Base-by-base conservation (phyloP, 305 asterid genomes). In the Ilex paraguariensis region DNA sequence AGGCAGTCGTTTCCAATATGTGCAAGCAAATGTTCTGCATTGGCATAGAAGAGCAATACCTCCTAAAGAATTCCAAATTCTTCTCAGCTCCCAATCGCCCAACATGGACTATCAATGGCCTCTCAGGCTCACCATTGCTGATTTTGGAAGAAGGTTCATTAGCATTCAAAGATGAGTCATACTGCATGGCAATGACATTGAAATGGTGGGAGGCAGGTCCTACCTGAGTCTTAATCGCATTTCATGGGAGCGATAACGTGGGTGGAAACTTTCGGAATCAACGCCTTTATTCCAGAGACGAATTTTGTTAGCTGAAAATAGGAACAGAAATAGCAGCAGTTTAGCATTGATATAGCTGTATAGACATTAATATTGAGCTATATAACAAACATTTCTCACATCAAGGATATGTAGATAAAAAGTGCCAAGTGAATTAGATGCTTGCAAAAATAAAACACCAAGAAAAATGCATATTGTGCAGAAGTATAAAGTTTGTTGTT, bases 261-360 rank as follows among this genome's bases (percentile, higher is more conserved):
- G 99, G 56, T 90, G 85, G 68, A 94, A 94, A 76, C 96, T 86
- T 66, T 86, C 98, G 3, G 98, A 90, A 79, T 94, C 99, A 6
- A 94, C 97, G 63, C 98, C 99, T 87, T 94, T 94, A 58, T 85
- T 86, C 99, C 99, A 94, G 52, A 88, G 84, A 45, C 96, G 95
- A 61, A 90, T 86, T 75, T 74, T 79, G 80, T 84, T 82, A 31
- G 81, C 99, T 94, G 93, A 64, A 68, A 63, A 65, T 21, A 9
- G 30, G 44, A 49, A 36, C 36, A 32, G 15, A 59, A 31, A 31
- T 10, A 33, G 40, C 40, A 7, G 40, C 3, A 33, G 7, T 33
- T 33, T 7, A 33, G 7, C 7, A 33, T 33, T 3, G 40, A 33
- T 33, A 33, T 33, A 3, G 40, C 5, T 33, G 40, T 7, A 33